phyloP scores from a whole-genome alignment of 1,284 basidiomycete species.

The Clitocybe nebularis region DNA sequence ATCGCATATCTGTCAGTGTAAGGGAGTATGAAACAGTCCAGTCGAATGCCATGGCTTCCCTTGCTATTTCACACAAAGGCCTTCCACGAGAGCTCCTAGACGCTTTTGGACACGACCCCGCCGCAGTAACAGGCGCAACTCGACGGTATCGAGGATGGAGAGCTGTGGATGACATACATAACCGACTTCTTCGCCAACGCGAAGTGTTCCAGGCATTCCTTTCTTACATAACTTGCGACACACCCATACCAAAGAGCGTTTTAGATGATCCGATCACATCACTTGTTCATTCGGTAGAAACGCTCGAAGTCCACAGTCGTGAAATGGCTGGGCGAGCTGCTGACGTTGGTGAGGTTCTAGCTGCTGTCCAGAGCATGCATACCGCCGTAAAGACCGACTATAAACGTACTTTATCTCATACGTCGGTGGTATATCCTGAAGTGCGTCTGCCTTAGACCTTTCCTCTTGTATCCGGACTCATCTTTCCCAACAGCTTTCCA shows the following conservation, averaged over 20 bases:
- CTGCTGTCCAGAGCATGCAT: constrained; percentile 52
- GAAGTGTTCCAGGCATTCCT: constrained; percentile 51
- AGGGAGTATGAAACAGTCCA: constrained; percentile 63
- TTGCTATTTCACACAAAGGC: constrained; percentile 42
- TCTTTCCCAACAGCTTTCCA: constrained; percentile 46
- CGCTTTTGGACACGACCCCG: constrained; percentile 70
- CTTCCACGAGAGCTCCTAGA: constrained; percentile 65
- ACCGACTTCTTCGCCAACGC: constrained; percentile 55
- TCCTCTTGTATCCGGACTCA: constrained; percentile 1
- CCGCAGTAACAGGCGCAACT: constrained; percentile 61
- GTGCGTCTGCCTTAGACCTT: constrained; percentile 32
- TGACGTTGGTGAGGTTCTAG: constrained; percentile 44
- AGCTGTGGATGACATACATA: constrained; percentile 69
- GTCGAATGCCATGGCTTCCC: constrained; percentile 39
- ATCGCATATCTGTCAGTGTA: constrained; percentile 55
- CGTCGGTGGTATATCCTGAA: constrained; percentile 73
- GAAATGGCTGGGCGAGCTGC: constrained; percentile 41
- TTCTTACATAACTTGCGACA: constrained; percentile 20
- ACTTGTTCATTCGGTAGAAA: constrained; percentile 43
- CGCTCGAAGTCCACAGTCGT: constrained; percentile 39
- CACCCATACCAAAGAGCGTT: constrained; percentile 34
- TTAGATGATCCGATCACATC: constrained; percentile 51
- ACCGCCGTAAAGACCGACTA: constrained; percentile 57
- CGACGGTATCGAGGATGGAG: constrained; percentile 55
- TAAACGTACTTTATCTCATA: constrained; percentile 61